Conservation (phyloP, 1,284 basidiomycete genomes). For the Pseudozyma flocculosa region DNA sequence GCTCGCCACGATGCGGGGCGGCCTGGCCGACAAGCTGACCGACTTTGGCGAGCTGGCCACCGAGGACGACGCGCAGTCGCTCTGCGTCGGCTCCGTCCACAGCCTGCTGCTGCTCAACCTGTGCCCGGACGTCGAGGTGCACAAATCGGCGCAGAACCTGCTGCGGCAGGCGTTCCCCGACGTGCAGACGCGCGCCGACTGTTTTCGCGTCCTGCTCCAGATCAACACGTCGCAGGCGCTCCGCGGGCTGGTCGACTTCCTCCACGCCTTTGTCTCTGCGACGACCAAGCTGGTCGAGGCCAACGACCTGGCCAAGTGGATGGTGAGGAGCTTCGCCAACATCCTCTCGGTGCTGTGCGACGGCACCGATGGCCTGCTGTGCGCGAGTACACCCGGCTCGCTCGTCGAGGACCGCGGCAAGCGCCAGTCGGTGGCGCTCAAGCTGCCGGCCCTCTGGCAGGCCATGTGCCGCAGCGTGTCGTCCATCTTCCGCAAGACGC, state of each 20-base stretch:
- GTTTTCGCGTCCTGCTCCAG: slow-evolving; percentile 43
- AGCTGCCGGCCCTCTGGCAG: slow-evolving; percentile 45
- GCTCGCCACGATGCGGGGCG: slow-evolving; percentile 22
- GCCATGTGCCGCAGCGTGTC: slow-evolving; percentile 48
- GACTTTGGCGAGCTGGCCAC: slow-evolving; percentile 32
- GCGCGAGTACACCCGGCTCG: slow-evolving; percentile 44
- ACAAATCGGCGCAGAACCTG: slow-evolving; percentile 41
- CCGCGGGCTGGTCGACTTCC: slow-evolving; percentile 28
- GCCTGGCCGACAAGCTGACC: slow-evolving; percentile 25
- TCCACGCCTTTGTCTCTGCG: slow-evolving; percentile 32
- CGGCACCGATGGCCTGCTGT: slow-evolving; percentile 48
- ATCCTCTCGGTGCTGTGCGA: slow-evolving; percentile 52
- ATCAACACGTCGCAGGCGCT: slow-evolving; percentile 27
- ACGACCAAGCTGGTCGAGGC: slow-evolving; percentile 36
- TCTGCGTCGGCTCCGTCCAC: slow-evolving; percentile 33
- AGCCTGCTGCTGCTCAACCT: slow-evolving; percentile 39
- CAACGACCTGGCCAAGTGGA: slow-evolving; percentile 45
- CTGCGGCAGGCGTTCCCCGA: slow-evolving; percentile 44
- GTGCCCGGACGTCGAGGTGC: slow-evolving; percentile 37
- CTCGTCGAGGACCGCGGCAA: slow-evolving; percentile 22
- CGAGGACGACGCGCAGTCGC: slow-evolving; percentile 29
- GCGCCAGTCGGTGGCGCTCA: slow-evolving; percentile 22
- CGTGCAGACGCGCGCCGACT: slow-evolving; percentile 40
- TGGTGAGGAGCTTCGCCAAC: slow-evolving; percentile 50
- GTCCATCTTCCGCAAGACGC: slow-evolving; percentile 49